Evolutionary conservation across 176 grass and related monocot genomes (phyloP), one percentile per base, ranked within the genome.

Genomic region (Carex pumila): DNA sequence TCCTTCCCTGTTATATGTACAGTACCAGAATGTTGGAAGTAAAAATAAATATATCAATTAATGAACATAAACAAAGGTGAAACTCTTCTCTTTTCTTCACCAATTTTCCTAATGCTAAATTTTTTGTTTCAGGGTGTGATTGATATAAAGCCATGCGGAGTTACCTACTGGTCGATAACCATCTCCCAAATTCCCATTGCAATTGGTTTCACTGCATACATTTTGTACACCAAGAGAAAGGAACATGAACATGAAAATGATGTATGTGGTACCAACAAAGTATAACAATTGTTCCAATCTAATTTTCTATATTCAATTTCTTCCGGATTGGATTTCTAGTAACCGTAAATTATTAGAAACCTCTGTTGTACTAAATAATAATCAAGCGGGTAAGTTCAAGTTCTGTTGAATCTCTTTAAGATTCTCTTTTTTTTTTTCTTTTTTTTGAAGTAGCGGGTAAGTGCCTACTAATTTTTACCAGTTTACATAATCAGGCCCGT

Each of bases 141-240:
- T 58, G 67, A 22, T 36, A 89, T 92, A 83, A 87, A 81, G 66
- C 94, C 94, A 32, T 97, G 91, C 50, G 88, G 94, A 73, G 8
- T 89, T 17, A 86, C 85, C 12, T 97, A 90, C 68, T 97, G 94
- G 91, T 68, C 89, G 0, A 62, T 94, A 71, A 97, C 61, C 57
- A 7, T 89, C 21, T 90, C 71, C 50, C 94, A 97, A 82, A 77
- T 97, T 37, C 91, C 94, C 3, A 81, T 90, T 36, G 94, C 94
- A 1, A 78, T 90, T 61, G 90, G 88, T 65, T 94, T 97, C 86
- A 94, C 89, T 14, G 63, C 55, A 8, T 97, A 90, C 37, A 92
- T 97, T 61, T 76, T 97, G 56, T 80, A 90, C 67, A 61, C 70
- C 31, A 92, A 92, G 85, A 87, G 79, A 71, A 90, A 94, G 49